Conservation (phyloP, 148 eudicot genomes). For the Vaccinium vitisidaea region DNA sequence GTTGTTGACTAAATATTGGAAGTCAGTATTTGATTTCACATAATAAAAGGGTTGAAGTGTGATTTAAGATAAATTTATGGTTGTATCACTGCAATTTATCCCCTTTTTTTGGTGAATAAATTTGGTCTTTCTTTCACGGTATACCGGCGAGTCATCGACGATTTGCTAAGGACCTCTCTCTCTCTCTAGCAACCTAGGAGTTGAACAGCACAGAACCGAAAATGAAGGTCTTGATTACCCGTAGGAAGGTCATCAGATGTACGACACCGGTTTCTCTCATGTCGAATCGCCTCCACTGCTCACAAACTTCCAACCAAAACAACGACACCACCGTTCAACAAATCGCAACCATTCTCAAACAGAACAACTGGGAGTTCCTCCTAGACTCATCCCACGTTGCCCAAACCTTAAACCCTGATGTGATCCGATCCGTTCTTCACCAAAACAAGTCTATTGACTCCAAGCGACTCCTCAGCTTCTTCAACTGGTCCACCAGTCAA, state of each 20-base stretch:
- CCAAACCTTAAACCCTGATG: constrained; percentile 57
- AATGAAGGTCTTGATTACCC: constrained; percentile 7
- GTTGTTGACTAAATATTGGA: too few relatives aligned
- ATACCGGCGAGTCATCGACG: background rate
- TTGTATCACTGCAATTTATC: too few relatives aligned
- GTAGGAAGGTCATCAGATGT: background rate
- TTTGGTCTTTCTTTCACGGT: too few relatives aligned
- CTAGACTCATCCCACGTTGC: constrained; percentile 47
- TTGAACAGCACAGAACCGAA: background rate
- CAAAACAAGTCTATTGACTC: constrained; percentile 43
- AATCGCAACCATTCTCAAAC: constrained; percentile 45
- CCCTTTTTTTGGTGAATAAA: too few relatives aligned
- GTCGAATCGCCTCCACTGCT: constrained; percentile 9
- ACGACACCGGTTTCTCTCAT: background rate
- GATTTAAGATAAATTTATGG: too few relatives aligned
- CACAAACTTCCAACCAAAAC: constrained; percentile 16
- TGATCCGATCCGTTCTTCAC: constrained; percentile 61
- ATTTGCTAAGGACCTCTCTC: background rate
- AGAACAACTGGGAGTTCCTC: constrained; percentile 49
- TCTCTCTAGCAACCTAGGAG: background rate
- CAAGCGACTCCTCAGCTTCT: constrained; percentile 58
- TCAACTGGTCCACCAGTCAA: constrained; percentile 55
- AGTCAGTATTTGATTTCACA: too few relatives aligned
- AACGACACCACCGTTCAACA: constrained; percentile 30
- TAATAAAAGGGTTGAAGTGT: too few relatives aligned